These are phyloP conservation scores for Paecilomyces niveus DNA, from an alignment of 2,329 filamentous ascomycete species.

Conservation along the genomic window DNA sequence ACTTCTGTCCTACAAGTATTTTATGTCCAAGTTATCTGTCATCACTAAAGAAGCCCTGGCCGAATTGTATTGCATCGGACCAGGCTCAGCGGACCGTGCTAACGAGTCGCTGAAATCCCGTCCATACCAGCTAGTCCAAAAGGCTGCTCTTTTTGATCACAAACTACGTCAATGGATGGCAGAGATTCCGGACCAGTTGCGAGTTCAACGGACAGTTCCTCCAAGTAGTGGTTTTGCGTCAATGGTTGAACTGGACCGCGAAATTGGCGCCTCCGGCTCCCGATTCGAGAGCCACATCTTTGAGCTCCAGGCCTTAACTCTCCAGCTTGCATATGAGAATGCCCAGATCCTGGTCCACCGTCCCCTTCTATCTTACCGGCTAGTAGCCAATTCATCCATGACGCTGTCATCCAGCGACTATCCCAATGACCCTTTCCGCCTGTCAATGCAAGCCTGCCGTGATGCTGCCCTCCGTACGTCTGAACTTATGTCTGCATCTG, in stretches of 20 bases:
- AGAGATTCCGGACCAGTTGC: neutral
- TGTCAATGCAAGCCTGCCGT: neutral
- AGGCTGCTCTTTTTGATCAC: neutral
- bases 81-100: neutral
- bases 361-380: slow-evolving; percentile 16
- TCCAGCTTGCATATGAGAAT: slow-evolving; percentile 29
- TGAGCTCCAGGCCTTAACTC: slow-evolving; percentile 23
- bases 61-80: neutral
- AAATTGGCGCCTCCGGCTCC: slow-evolving; percentile 16
- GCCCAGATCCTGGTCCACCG: slow-evolving; percentile 23
- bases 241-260: neutral
- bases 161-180: neutral
- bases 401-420: neutral
- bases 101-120: neutral
- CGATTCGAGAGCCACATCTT: slow-evolving; percentile 20
- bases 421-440: neutral
- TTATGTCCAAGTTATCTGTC: neutral
- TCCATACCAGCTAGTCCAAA: neutral
- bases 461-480: neutral
- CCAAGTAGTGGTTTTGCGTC: too few relatives aligned
- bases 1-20: neutral
- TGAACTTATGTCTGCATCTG: neutral
- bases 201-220: neutral
- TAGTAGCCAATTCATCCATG: neutral
- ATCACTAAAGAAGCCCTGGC: neutral